Evolutionary conservation across 73 alveolate genomes (phyloP).

Genomic region (Paramecium caudatum): DNA sequence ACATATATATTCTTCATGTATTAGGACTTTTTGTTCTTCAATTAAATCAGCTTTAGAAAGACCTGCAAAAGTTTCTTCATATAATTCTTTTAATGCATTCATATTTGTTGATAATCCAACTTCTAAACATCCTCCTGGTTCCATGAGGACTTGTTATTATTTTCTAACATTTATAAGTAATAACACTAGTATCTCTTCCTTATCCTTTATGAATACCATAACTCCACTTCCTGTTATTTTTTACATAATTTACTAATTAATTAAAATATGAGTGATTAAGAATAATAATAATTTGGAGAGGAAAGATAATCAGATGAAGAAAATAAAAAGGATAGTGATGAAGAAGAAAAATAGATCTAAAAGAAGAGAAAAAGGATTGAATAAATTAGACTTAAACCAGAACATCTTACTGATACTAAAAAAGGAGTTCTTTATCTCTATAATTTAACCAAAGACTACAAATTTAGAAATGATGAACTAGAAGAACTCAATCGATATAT

Average conservation of each 20-base stretch:
- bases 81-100: slow-evolving; percentile 52
- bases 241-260: too few relatives aligned
- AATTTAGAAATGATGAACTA: slow-evolving; percentile 4
- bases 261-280: too few relatives aligned
- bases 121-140: slow-evolving; percentile 54
- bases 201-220: slow-evolving; percentile 13
- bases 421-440: slow-evolving; percentile 40
- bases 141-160: background rate
- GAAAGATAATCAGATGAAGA: too few relatives aligned
- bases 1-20: slow-evolving; percentile 10
- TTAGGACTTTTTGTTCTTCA: slow-evolving; percentile 6
- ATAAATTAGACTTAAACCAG: slow-evolving; percentile 33
- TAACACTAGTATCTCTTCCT: slow-evolving; percentile 1
- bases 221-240: slow-evolving; percentile 59
- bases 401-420: slow-evolving; percentile 18
- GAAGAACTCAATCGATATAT: slow-evolving; percentile 27
- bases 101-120: background rate
- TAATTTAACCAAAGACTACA: slow-evolving; percentile 1
- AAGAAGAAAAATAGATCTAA: background rate
- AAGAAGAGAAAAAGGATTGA: slow-evolving; percentile 45
- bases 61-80: slow-evolving; percentile 51
- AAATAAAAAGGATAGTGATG: background rate
- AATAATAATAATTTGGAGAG: too few relatives aligned
- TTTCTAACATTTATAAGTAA: background rate
- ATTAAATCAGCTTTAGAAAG: background rate